A percentile compares a stretch with the other conserved stretches of the same genome.
phyloP scores from a whole-genome alignment of 768 basidiomycete species.

The Lenzites betulinus region DNA sequence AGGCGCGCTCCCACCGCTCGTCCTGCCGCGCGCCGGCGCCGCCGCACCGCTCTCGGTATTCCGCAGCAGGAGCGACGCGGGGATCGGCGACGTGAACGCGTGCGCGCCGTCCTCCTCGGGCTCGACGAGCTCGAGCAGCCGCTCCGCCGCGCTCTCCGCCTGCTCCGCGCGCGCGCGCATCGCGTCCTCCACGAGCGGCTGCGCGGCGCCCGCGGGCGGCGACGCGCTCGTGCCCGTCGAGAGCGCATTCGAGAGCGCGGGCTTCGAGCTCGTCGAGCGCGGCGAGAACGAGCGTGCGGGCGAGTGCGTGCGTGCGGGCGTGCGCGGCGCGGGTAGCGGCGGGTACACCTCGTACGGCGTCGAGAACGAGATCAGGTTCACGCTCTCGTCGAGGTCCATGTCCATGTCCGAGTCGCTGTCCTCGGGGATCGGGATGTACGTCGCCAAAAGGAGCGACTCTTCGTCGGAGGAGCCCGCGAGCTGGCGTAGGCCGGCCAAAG shows the following conservation, averaged over 20 bases:
- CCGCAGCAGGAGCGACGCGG: conserved; percentile 52
- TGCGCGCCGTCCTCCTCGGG: conserved; percentile 62
- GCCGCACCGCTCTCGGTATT: conserved; percentile 35
- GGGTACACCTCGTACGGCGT: conserved; percentile 57
- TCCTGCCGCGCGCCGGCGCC: conserved; percentile 2
- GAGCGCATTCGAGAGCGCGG: conserved; percentile 56
- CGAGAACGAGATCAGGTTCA: conserved; percentile 73
- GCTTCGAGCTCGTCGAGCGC: conserved; percentile 47
- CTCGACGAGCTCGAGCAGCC: conserved; percentile 83
- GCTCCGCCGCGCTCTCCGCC: conserved; percentile 90
- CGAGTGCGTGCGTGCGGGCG: conserved; percentile 43
- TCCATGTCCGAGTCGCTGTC: conserved; percentile 57
- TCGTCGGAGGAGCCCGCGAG: conserved; percentile 45
- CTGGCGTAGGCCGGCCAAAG: conserved; percentile 38
- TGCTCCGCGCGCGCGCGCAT: conserved; percentile 87
- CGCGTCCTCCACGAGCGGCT: conserved; percentile 76
- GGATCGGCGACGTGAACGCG: conserved; percentile 53
- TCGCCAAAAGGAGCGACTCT: conserved; percentile 69
- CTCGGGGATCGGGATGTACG: conserved; percentile 74
- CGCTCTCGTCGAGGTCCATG: conserved; percentile 45
- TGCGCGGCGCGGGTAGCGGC: conserved; percentile 41
- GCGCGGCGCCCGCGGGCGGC: conserved; percentile 43
- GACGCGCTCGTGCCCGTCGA: conserved; percentile 50
- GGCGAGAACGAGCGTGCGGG: conserved; percentile 55
- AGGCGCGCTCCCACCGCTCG: conserved; percentile 18